These are phyloP conservation scores for Aspergillus aculeatus DNA, from an alignment of 2,329 filamentous ascomycete genomes.

Conservation along the genomic window DNA sequence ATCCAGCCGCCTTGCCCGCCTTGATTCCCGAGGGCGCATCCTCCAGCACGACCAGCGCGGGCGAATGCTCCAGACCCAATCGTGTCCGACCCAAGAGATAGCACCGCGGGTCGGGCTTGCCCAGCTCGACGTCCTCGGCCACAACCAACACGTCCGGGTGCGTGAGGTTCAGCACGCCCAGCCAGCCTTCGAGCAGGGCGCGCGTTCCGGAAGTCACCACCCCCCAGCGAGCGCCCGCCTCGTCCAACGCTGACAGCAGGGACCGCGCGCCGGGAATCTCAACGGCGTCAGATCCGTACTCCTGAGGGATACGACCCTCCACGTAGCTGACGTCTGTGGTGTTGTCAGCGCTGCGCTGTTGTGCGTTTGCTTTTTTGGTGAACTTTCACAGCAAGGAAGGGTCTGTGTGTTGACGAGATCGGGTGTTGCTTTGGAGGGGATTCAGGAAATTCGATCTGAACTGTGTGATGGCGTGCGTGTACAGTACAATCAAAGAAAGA, in stretches of 20 bases:
- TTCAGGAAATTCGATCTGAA: background rate
- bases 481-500: background rate
- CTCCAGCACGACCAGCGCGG: constrained; percentile 73
- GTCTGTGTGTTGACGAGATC: background rate
- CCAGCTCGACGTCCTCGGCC: constrained; percentile 71
- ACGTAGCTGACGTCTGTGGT: constrained; percentile 71
- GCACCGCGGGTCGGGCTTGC: constrained; percentile 75
- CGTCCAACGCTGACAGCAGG: constrained; percentile 67
- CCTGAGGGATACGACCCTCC: constrained; percentile 73
- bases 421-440: background rate
- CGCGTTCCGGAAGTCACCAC: constrained; percentile 74
- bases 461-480: background rate
- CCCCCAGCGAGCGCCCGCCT: constrained; percentile 69
- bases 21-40: constrained; percentile 83
- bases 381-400: background rate
- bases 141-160: constrained; percentile 66
- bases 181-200: constrained; percentile 68
- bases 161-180: constrained; percentile 64
- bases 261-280: constrained; percentile 81
- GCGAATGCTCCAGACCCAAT: constrained; percentile 52
- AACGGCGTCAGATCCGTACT: constrained; percentile 73
- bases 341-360: background rate
- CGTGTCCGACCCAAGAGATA: constrained; percentile 67
- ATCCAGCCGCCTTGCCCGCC: constrained; percentile 82
- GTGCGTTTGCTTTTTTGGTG: background rate